Evolutionary conservation across 345 rosid genomes (phyloP).

Genomic region (Eucalyptus curtisii): DNA sequence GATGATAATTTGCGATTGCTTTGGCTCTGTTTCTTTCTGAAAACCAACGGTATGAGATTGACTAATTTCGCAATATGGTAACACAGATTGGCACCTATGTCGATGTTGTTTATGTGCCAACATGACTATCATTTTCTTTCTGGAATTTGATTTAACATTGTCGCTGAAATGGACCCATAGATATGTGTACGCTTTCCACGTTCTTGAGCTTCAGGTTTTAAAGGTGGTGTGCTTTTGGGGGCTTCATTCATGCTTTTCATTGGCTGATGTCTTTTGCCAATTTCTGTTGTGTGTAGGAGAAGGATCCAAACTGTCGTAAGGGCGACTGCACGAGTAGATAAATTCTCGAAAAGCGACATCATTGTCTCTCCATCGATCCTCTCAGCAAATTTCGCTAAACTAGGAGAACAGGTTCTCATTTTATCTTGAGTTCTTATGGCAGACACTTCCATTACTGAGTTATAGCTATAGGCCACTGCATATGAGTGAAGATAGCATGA

Average conservation of each 20-base stretch:
- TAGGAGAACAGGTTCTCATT: constrained; percentile 72
- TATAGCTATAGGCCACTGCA: neutral
- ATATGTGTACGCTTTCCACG: neutral
- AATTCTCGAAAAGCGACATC: constrained; percentile 83
- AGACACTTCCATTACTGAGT: neutral
- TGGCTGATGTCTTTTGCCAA: neutral
- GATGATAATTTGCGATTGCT: neutral
- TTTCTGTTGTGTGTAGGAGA: constrained; percentile 20
- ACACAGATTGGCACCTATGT: neutral
- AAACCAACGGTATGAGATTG: neutral
- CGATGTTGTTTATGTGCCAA: neutral
- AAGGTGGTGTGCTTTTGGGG: neutral
- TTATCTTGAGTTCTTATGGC: neutral
- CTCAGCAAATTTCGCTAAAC: constrained; percentile 83
- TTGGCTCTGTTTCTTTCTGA: neutral
- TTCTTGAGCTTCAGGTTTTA: neutral
- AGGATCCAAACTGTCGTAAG: constrained; percentile 40
- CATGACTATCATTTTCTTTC: neutral
- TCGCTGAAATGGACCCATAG: neutral
- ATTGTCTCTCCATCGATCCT: constrained; percentile 94
- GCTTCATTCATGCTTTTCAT: neutral
- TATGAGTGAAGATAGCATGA: neutral
- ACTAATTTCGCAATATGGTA: neutral
- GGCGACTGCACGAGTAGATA: constrained; percentile 82
- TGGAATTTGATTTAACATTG: neutral